Evolutionary conservation across 345 rosid species (phyloP), one percentile per base, ranked within the genome.

Genomic region (Eutrema heterophyllum): DNA sequence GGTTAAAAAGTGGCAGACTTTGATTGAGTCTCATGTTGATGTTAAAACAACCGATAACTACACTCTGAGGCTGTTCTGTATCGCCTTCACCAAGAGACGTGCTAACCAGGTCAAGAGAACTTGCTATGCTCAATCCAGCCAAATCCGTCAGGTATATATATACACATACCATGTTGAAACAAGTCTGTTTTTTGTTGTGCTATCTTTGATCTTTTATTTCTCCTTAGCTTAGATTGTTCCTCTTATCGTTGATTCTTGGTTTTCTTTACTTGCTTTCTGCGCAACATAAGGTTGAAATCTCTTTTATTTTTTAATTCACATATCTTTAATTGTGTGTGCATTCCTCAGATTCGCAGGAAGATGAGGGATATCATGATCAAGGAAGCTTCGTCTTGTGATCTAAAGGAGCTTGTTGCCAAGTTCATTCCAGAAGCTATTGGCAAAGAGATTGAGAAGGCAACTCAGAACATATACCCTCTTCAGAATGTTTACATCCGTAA

Each of bases 11-110:
- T 95, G 98, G 98, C 97, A 95, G 76, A 92, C 96, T 14, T 77
- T 92, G 84, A 90, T 90, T 27, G 99, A 95, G 83, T 82, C 89
- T 55, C 92, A 89, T 64, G 99, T 92, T n/a, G 99, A 96, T 84
- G 96, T 96, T 24, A 96, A 96, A 81, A 92, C 99, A 4, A 96
- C 96, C 2, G 99, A 90, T 33, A 88, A 77, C 82, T 90, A 79
- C 74, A 96, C 97, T 1, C 54, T 90, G 67, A 90, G 98, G 84
- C 76, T 96, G 79, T 96, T 96, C 84, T 92, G 97, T 79, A 90
- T 96, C 40, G 97, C 89, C 30, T 96, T 96, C 82, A 92, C 96
- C 35, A 89, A 87, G 85, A 96, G 99, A 70, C 90, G 94, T 73
- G 85, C 88, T 35, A 96, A 96, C 82, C 97, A 96, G 75, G 88